phyloP scores from a whole-genome alignment of 1,139 yeast genomes.

The Saccharomycopsis hybrid region DNA sequence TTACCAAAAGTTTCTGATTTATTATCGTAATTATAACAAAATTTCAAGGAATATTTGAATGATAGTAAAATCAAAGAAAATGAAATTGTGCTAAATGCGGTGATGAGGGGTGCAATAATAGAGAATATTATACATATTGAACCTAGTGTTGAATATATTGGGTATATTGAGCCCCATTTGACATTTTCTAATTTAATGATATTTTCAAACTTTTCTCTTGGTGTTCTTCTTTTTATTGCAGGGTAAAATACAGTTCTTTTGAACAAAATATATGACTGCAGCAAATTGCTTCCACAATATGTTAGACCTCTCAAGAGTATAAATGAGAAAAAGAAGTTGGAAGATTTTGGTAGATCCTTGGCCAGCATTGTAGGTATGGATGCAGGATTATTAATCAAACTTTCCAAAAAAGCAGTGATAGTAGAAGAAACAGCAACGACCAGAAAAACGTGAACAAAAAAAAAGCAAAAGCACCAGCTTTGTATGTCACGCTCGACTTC shows the following conservation, averaged over 20 bases:
- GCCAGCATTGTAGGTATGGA: conserved; percentile 69
- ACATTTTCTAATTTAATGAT: conserved; percentile 39
- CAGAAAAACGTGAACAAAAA: conserved; percentile 74
- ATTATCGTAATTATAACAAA: conserved; percentile 43
- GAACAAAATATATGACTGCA: conserved; percentile 47
- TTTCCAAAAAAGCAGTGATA: conserved; percentile 57
- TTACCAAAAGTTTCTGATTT: conserved; percentile 63
- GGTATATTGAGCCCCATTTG: conserved; percentile 75
- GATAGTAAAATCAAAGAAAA: conserved; percentile 53
- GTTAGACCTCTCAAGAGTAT: conserved; percentile 67
- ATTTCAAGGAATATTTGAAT: conserved; percentile 61
- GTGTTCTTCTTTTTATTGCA: conserved; percentile 37
- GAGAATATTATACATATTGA: conserved; percentile 73
- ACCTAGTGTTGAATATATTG: conserved; percentile 68
- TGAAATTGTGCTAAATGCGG: conserved; percentile 54
- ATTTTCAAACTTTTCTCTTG: conserved; percentile 48
- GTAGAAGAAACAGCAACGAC: conserved; percentile 86
- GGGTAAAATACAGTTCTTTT: conserved; percentile 35
- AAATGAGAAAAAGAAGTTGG: conserved; percentile 74
- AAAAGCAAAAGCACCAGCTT: conserved; percentile 60
- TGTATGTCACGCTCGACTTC: conserved; percentile 57
- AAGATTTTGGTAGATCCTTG: conserved; percentile 69
- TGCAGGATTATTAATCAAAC: conserved; percentile 62
- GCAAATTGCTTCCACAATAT: conserved; percentile 60
- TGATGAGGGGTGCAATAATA: conserved; percentile 70